Evolutionary conservation across 192 early-diverging fungal species (phyloP), one percentile per base, ranked within the genome.

Genomic region (Geosiphon pyriformis): DNA sequence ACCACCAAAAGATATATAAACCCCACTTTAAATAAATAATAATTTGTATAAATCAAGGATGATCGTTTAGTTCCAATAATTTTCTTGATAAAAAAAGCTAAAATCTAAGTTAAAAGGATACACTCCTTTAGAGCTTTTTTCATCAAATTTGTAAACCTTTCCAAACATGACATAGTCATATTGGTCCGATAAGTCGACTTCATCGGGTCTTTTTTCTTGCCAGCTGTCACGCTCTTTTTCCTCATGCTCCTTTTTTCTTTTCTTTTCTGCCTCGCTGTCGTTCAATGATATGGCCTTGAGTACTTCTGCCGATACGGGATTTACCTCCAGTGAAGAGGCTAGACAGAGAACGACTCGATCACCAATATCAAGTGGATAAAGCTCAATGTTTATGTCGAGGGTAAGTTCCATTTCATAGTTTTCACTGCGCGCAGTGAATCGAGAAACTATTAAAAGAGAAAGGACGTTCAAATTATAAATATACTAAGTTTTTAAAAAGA

Each of bases 91-190:
- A n/a, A n/a, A n/a, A n/a, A n/a, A n/a, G n/a, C n/a, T n/a, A n/a
- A n/a, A n/a, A n/a, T n/a, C 12, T 10, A 42, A 6, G 15, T 10
- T 10, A 67, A n/a, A 27, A 51, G 74, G 85, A 73, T 83, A 94
- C 89, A 89, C 87, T 79, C 73, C 88, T 10, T 85, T 73, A 3
- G 83, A 81, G 48, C 79, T 81, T 29, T 82, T 78, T 62, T 99
- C 94, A 57, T 97, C 94, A 69, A 89, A 98, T 74, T 93, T 86
- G 81, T 94, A 99, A 22, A 95, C 91, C 72, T 94, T 93, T 52
- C 96, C 96, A 76, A 89, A 92, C 94, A 96, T 98, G 23, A 99
- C 95, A 74, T 99, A 99, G 37, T 99, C 95, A 74, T 92, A 99
- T 34, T 96, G 92, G 56, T 99, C 95, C 3, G 92, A 92, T 68